These are phyloP conservation scores for Pleurotus giganteus DNA, from an alignment of 768 basidiomycete genomes.

Conservation along the genomic window DNA sequence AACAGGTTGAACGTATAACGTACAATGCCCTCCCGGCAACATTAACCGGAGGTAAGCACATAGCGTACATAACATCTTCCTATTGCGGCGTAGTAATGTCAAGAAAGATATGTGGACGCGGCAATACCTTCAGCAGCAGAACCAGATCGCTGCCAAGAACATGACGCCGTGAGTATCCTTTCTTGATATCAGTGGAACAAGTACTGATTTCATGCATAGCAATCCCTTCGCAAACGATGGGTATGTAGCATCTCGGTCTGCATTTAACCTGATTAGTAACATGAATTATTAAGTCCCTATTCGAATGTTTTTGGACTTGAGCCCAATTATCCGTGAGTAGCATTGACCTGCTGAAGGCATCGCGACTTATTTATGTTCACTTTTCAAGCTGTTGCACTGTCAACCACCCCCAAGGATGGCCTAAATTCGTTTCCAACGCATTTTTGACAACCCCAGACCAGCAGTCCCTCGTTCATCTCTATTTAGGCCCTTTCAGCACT, in stretches of 20 bases:
- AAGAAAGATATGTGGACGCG: slow-evolving; percentile 55
- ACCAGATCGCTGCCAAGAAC: slow-evolving; percentile 54
- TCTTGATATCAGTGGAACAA: background rate
- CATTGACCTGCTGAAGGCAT: background rate
- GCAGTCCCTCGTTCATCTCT: slow-evolving; percentile 44
- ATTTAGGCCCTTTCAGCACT: slow-evolving; percentile 46
- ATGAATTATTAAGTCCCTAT: no score
- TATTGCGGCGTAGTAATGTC: background rate
- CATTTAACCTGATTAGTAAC: no score
- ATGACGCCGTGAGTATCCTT: slow-evolving; percentile 42
- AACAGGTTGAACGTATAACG: slow-evolving; percentile 42
- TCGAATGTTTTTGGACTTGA: slow-evolving; percentile 50
- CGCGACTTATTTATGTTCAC: background rate
- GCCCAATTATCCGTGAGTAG: slow-evolving; percentile 45
- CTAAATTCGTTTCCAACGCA: slow-evolving; percentile 51
- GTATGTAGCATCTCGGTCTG: slow-evolving; percentile 24
- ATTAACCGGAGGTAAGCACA: slow-evolving; percentile 39
- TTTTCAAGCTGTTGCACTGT: slow-evolving; percentile 45
- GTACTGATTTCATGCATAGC: slow-evolving; percentile 21
- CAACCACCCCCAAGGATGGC: slow-evolving; percentile 54
- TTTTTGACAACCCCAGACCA: slow-evolving; percentile 47
- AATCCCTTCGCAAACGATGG: slow-evolving; percentile 54
- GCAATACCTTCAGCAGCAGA: slow-evolving; percentile 59
- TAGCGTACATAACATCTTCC: no score
- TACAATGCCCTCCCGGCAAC: slow-evolving; percentile 52